phyloP scores from a whole-genome alignment of 306 rosid genomes.

The Castanospermum australe region DNA sequence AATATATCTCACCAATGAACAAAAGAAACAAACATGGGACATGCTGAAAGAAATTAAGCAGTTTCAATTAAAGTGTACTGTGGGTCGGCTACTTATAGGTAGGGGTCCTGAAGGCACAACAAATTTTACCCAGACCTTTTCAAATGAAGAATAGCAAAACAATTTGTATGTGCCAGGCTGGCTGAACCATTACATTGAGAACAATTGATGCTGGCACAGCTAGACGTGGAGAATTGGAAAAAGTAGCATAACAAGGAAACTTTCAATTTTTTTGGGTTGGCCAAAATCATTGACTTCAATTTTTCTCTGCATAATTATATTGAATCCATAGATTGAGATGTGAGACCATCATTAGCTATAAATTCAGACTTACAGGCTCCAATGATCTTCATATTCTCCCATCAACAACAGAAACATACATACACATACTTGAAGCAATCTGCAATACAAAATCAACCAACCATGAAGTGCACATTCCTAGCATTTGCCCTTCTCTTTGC shows the following conservation, averaged over 20 bases:
- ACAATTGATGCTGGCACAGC: slow-evolving; percentile 14
- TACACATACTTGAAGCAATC: not conserved
- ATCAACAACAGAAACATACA: not conserved
- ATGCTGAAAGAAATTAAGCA: not conserved
- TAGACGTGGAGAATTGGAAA: slow-evolving; percentile 25
- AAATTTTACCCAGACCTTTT: not conserved
- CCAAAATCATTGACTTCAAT: slow-evolving; percentile 20
- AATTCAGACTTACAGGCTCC: not conserved
- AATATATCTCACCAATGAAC: not conserved
- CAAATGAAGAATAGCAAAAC: not conserved
- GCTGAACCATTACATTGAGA: not conserved
- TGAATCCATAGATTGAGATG: slow-evolving; percentile 1
- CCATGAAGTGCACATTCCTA: not conserved
- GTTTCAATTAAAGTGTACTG: not conserved
- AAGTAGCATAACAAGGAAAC: not conserved
- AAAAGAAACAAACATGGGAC: not conserved
- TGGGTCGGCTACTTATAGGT: not conserved
- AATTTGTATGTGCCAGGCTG: not conserved
- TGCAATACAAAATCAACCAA: not conserved
- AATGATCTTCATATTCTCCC: not conserved
- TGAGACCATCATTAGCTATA: slow-evolving; percentile 9
- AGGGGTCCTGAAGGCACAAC: not conserved
- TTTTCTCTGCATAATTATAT: not conserved
- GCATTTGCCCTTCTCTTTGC: slow-evolving; percentile 6
- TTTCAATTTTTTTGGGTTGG: not conserved